Evolutionary conservation across 2,329 filamentous ascomycete species (phyloP).

Genomic region (Penicillium sp.): DNA sequence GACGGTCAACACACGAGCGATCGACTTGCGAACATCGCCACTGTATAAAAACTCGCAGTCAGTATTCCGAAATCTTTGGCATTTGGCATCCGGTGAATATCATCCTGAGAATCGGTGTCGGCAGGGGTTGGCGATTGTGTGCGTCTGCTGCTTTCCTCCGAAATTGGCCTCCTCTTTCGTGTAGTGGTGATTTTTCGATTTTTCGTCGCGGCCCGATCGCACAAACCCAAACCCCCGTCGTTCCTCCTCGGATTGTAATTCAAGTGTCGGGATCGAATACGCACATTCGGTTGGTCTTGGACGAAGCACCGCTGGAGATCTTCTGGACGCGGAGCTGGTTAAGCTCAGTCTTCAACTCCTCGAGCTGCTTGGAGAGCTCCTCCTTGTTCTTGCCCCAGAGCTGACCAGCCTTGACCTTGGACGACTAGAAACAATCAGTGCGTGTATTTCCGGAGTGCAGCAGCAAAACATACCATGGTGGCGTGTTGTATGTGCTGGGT

Average conservation of each 20-base stretch:
- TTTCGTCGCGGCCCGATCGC: conserved; percentile 9
- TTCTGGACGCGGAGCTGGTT: conserved; percentile 97
- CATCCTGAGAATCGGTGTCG: conserved; percentile 4
- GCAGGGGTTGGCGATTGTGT: background rate
- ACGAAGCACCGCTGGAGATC: conserved; percentile 84
- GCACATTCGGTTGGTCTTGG: conserved; percentile 98
- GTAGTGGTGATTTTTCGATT: conserved; percentile 6
- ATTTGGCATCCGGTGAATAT: background rate
- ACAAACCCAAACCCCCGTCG: conserved; percentile 3
- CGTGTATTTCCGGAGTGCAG: conserved; percentile 5
- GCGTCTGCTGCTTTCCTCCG: background rate
- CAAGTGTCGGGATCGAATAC: conserved; percentile 36
- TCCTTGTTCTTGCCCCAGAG: conserved; percentile 99
- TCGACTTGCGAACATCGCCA: conserved; percentile 99
- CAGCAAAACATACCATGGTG: conserved; percentile 41
- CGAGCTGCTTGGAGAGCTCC: conserved; percentile 91
- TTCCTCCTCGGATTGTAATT: conserved; percentile 7
- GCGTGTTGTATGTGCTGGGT: conserved; percentile 43
- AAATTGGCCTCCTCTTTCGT: conserved; percentile 4
- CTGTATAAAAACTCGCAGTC: conserved; percentile 47
- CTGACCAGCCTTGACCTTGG: conserved; percentile 86
- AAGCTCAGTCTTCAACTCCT: conserved; percentile 93
- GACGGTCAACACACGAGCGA: conserved; percentile 96
- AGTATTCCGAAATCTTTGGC: conserved; percentile 18
- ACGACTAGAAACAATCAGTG: conserved; percentile 48